Evolutionary conservation across 2,329 filamentous ascomycete genomes (phyloP).

Genomic region (Exophiala dermatitidis): DNA sequence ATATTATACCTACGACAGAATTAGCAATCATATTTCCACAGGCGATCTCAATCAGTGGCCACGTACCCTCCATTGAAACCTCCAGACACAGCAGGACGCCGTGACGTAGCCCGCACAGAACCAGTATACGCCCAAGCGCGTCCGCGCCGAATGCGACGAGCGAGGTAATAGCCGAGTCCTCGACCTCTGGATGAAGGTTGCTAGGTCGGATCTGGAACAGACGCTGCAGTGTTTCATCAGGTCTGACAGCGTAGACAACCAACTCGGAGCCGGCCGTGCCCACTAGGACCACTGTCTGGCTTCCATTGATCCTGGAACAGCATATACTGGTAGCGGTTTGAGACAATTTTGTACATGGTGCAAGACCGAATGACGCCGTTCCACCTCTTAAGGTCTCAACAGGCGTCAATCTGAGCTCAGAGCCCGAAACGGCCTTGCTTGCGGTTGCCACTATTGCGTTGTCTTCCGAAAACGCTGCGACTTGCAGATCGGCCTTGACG

Average conservation of each 20-base stretch:
- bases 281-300: conserved; percentile 32
- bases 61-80: conserved; percentile 10
- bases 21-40: conserved; percentile 15
- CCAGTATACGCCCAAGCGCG: conserved; percentile 20
- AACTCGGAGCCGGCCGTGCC: conserved; percentile 37
- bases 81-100: conserved; percentile 38
- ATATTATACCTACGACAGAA: conserved; percentile 8
- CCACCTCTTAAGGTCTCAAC: conserved; percentile 1
- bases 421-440: not conserved
- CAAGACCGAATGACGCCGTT: not conserved
- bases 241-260: conserved; percentile 29
- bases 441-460: conserved; percentile 5
- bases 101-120: conserved; percentile 42
- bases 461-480: conserved; percentile 7
- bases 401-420: conserved; percentile 8
- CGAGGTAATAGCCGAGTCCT: conserved; percentile 34
- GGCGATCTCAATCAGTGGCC: conserved; percentile 3
- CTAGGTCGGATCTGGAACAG: conserved; percentile 6
- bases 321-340: conserved; percentile 10
- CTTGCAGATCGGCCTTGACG: not conserved
- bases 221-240: conserved; percentile 11
- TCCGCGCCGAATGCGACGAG: conserved; percentile 25
- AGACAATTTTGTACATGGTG: not conserved
- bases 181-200: conserved; percentile 28
- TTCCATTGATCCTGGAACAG: conserved; percentile 1